These are phyloP conservation scores for Penicillium alfredii DNA, from an alignment of 495 filamentous ascomycete species.

Conservation along the genomic window DNA sequence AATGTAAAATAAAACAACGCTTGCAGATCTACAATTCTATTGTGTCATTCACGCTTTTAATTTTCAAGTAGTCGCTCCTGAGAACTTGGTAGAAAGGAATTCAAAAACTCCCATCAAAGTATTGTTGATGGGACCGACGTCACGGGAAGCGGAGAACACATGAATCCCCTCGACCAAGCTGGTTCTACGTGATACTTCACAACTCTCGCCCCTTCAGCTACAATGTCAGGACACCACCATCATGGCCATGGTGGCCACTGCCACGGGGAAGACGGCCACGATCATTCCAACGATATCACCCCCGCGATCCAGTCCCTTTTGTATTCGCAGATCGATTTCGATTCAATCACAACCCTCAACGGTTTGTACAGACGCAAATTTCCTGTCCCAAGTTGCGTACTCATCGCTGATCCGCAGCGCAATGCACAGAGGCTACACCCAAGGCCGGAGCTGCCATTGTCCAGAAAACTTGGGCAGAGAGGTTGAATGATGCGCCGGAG, in stretches of 20 bases:
- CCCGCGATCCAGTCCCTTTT: slow-evolving; percentile 82
- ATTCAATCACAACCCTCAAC: slow-evolving; percentile 78
- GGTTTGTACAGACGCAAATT: slow-evolving; percentile 29
- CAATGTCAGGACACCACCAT: slow-evolving; percentile 40
- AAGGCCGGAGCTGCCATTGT: slow-evolving; percentile 68
- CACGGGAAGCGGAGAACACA: slow-evolving; percentile 18
- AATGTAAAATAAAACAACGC: too few relatives aligned
- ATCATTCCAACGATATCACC: slow-evolving; percentile 84
- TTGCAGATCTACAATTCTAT: too few relatives aligned
- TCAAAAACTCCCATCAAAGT: too few relatives aligned
- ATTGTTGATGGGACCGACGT: too few relatives aligned
- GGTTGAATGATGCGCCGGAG: slow-evolving; percentile 63
- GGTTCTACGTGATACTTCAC: too few relatives aligned
- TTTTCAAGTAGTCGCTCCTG: too few relatives aligned
- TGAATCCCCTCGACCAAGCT: neutral
- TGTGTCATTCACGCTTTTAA: too few relatives aligned
- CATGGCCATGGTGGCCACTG: slow-evolving; percentile 39
- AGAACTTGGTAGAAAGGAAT: too few relatives aligned
- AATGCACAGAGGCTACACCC: slow-evolving; percentile 44
- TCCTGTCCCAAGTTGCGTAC: neutral
- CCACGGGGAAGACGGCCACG: slow-evolving; percentile 49
- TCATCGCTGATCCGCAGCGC: slow-evolving; percentile 5
- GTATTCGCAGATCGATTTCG: slow-evolving; percentile 87
- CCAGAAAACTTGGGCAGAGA: slow-evolving; percentile 85
- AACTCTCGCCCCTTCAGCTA: neutral